These are phyloP conservation scores for Aspergillus neotritici DNA, from an alignment of 2,329 filamentous ascomycete species.

Conservation along the genomic window DNA sequence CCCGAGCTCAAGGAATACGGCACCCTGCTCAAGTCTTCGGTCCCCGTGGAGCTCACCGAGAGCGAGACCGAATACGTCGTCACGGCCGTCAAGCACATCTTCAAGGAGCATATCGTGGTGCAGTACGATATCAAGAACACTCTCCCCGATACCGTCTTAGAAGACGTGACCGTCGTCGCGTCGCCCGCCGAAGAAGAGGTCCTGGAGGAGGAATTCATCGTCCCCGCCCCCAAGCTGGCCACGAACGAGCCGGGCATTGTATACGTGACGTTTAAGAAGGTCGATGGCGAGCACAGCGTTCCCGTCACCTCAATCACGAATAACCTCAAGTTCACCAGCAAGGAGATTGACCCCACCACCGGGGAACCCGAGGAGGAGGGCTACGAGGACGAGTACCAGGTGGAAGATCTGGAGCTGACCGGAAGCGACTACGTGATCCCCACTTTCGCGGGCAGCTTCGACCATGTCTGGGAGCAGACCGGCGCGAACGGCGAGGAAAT, in stretches of 20 bases:
- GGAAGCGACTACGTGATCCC: slow-evolving; percentile 93
- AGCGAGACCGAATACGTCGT: slow-evolving; percentile 98
- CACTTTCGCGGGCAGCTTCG: slow-evolving; percentile 90
- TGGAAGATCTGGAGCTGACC: slow-evolving; percentile 83
- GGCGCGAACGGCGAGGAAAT: slow-evolving; percentile 84
- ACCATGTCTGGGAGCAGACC: slow-evolving; percentile 90
- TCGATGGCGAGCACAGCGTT: slow-evolving; percentile 68
- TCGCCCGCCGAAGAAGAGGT: slow-evolving; percentile 72
- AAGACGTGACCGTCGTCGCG: slow-evolving; percentile 79
- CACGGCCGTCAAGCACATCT: slow-evolving; percentile 88
- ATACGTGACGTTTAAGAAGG: slow-evolving; percentile 90
- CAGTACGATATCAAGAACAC: slow-evolving; percentile 99
- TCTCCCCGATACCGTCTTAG: slow-evolving; percentile 79
- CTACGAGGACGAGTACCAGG: slow-evolving; percentile 97
- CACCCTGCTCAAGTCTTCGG: slow-evolving; percentile 82
- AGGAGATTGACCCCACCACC: slow-evolving; percentile 95
- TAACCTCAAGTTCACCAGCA: slow-evolving; percentile 91
- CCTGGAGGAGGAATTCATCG: slow-evolving; percentile 81
- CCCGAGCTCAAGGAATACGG: slow-evolving; percentile 90
- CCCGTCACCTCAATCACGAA: slow-evolving; percentile 82
- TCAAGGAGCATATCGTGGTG: slow-evolving; percentile 92
- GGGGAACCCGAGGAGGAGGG: slow-evolving; percentile 84
- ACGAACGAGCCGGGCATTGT: slow-evolving; percentile 87
- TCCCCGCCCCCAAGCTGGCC: slow-evolving; percentile 74
- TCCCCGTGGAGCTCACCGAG: slow-evolving; percentile 83